Conservation (phyloP, 2,329 filamentous ascomycete species). For the Tolypocladium tundrense region DNA sequence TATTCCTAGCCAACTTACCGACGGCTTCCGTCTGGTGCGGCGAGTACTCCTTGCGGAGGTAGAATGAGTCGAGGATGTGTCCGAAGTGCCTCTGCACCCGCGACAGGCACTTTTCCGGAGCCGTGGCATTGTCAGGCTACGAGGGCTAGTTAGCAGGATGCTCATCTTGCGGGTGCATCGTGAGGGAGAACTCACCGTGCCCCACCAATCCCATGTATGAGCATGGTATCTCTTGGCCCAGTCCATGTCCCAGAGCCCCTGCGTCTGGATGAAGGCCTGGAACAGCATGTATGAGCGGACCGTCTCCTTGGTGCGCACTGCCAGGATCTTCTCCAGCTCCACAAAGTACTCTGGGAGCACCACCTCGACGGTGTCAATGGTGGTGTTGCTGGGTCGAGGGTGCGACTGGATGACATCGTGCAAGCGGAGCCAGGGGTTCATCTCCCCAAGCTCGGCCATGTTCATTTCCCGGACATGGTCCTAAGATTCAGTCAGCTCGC, state of each 20-base stretch:
- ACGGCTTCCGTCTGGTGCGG: background rate
- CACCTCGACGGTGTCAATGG: slow-evolving; percentile 2
- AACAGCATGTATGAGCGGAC: slow-evolving; percentile 7
- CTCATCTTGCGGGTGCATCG: too few relatives aligned
- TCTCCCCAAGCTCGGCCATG: background rate
- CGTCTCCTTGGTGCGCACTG: background rate
- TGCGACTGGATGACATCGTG: background rate
- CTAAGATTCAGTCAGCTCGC: background rate
- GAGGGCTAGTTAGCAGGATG: background rate
- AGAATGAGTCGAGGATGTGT: slow-evolving; percentile 2
- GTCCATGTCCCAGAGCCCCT: slow-evolving; percentile 3
- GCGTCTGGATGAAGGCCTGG: slow-evolving; percentile 9
- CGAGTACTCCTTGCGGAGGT: background rate
- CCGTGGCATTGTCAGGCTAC: background rate
- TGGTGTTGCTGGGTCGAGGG: background rate
- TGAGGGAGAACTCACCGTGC: too few relatives aligned
- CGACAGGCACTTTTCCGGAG: background rate
- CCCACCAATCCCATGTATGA: too few relatives aligned
- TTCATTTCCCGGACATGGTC: background rate
- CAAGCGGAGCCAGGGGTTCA: background rate
- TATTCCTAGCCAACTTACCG: background rate
- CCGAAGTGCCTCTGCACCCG: slow-evolving; percentile 5
- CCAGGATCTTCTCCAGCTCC: background rate
- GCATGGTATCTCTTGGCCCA: background rate
- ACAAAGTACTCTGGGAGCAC: slow-evolving; percentile 3